Evolutionary conservation across 2,329 filamentous ascomycete genomes (phyloP), one percentile per base, ranked within the genome.

Genomic region (Penicillium decumbens): DNA sequence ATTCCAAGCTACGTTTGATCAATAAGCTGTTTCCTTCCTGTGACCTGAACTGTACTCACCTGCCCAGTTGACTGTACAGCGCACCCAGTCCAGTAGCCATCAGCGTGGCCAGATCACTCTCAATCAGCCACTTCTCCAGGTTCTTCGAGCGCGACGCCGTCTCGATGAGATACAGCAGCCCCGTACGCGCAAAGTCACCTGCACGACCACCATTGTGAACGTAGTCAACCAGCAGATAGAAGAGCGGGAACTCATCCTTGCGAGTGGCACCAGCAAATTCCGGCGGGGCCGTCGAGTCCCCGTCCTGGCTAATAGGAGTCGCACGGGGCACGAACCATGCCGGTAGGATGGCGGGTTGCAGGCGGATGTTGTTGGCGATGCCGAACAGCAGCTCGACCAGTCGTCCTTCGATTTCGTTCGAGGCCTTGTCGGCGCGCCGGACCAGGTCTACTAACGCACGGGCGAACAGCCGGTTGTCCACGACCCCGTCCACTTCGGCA

Each of bases 61-160:
- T 79, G 67, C 82, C 84, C 51, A 87, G 71, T 61, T 86, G 82
- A 61, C 83, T 87, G 67, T 87, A 87, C 64, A 77, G 81, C 8
- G 83, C 93, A 13, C 93, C 93, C 0, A 98, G 74, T 0, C 93
- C 93, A 0, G 90, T 97, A 3, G 93, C 93, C 93, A 98, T 97
- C 56, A 97, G 77, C 0, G 93, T 97, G 10, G 93, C 93, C 45
- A 98, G 77, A 67, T 98, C 93, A 68, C 92, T 96, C 66, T 95
- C 91, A 41, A 97, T 89, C 56, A 98, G 88, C 93, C 93, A 98
- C 63, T 89, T 88, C 72, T 98, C 93, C 51, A 98, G 71, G 1
- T 84, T 80, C 18, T 84, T 81, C 0, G 90, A 95, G 58, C 83
- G 86, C 0, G 89, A 92, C 0, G 92, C 89, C 0, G 89, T 88